A percentile compares a stretch with the other conserved stretches of the same genome.
Evolutionary conservation across 257 asterid genomes (phyloP).

Genomic region (Haberlea rhodopensis): DNA sequence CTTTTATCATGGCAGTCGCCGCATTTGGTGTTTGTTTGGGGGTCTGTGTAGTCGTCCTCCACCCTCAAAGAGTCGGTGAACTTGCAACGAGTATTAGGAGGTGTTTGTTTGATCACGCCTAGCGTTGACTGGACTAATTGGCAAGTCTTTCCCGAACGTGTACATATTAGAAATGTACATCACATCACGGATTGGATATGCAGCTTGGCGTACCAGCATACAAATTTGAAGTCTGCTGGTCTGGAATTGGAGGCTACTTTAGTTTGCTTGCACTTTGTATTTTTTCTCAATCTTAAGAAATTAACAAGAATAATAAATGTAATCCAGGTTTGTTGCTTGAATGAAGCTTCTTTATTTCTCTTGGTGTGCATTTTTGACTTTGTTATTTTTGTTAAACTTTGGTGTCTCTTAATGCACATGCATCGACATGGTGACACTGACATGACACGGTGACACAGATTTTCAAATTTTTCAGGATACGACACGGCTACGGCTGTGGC

Average conservation of each 20-base stretch:
- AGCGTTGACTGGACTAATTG: background rate
- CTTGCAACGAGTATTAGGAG: conserved; percentile 41
- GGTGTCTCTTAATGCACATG: too few relatives aligned
- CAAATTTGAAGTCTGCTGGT: background rate
- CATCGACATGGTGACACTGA: too few relatives aligned
- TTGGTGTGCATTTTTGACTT: too few relatives aligned
- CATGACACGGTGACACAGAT: too few relatives aligned
- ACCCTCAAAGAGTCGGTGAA: conserved; percentile 39
- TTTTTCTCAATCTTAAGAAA: too few relatives aligned
- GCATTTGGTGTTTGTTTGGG: conserved; percentile 46
- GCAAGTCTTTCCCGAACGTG: background rate
- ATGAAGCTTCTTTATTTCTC: background rate
- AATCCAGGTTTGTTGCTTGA: background rate
- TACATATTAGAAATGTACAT: background rate
- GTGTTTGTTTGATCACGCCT: conserved; percentile 39
- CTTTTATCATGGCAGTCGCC: conserved; percentile 27
- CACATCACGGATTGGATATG: background rate
- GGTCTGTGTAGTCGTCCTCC: conserved; percentile 40
- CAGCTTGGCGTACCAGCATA: background rate
- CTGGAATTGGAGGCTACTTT: background rate
- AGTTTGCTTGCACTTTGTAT: background rate
- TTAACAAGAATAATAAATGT: background rate
- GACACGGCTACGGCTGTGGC: too few relatives aligned
- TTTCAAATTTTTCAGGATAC: too few relatives aligned
- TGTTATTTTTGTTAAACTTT: too few relatives aligned